phyloP scores from a whole-genome alignment of 140 eudicot species.

The Anethum foeniculum region DNA sequence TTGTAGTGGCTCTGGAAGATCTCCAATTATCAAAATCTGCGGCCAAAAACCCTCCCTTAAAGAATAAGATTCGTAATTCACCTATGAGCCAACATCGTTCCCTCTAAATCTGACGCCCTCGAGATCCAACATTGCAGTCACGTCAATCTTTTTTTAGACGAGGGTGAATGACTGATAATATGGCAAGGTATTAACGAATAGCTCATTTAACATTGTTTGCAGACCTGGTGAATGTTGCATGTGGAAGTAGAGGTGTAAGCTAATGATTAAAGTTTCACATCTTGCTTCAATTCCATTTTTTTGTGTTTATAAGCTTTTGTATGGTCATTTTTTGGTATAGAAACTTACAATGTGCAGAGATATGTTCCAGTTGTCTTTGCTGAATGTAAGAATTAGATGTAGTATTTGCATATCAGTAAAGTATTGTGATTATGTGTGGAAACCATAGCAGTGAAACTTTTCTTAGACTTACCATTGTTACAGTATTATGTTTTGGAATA shows the following conservation, averaged over 20 bases:
- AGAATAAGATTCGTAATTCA: slow-evolving; percentile 22
- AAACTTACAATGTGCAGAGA: background rate
- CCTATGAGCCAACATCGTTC: slow-evolving; percentile 28
- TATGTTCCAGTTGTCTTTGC: background rate
- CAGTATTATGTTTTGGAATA: background rate
- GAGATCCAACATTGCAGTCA: slow-evolving; percentile 35
- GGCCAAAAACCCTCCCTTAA: slow-evolving; percentile 14
- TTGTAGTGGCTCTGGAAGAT: slow-evolving; percentile 36
- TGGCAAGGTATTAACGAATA: background rate
- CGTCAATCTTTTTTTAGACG: slow-evolving; percentile 15
- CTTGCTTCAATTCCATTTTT: background rate
- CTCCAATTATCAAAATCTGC: slow-evolving; percentile 28
- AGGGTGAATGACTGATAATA: slow-evolving; percentile 5
- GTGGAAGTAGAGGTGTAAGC: background rate
- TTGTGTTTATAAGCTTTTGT: background rate
- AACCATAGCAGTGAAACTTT: background rate
- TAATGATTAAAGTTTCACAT: background rate
- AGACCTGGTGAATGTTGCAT: background rate
- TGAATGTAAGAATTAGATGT: background rate
- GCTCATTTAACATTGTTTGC: background rate
- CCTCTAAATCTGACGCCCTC: slow-evolving; percentile 15
- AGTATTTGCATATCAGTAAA: background rate
- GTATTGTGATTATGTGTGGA: background rate
- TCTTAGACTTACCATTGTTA: background rate
- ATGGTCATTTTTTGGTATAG: background rate